A percentile compares a stretch with the other conserved stretches of the same genome.
Conservation (phyloP, 2,329 filamentous ascomycete species). For the Periconia sp. region DNA sequence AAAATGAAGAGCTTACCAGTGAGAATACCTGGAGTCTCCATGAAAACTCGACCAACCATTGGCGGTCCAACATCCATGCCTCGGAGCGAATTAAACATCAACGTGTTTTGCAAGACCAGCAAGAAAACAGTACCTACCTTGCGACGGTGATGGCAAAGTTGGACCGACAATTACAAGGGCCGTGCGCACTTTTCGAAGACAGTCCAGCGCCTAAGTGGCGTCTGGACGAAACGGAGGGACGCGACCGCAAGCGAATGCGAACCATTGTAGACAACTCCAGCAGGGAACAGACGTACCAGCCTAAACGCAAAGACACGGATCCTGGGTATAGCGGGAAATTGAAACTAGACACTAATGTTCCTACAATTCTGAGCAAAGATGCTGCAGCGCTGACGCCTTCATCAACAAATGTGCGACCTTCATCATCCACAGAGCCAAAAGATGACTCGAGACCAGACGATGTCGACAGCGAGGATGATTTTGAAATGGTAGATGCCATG, state of each 20-base stretch:
- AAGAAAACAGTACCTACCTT: constrained; percentile 82
- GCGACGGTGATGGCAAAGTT: constrained; percentile 75
- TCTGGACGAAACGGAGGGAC: constrained; percentile 90
- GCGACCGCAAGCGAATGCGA: constrained; percentile 90
- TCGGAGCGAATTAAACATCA: constrained; percentile 93
- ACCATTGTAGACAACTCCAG: constrained; percentile 74
- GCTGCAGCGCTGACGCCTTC: constrained; percentile 33
- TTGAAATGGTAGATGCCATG: constrained; percentile 92
- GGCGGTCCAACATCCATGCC: constrained; percentile 93
- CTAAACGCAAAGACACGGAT: constrained; percentile 73
- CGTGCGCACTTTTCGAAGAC: constrained; percentile 78
- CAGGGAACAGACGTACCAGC: constrained; percentile 74
- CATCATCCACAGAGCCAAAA: constrained; percentile 22
- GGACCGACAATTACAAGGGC: constrained; percentile 74
- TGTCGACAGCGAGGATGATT: constrained; percentile 75
- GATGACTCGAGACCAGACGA: constrained; percentile 43
- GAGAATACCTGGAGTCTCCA: constrained; percentile 79
- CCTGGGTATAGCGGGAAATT: constrained; percentile 48
- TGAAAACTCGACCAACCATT: constrained; percentile 82
- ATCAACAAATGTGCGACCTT: constrained; percentile 21
- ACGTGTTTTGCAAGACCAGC: constrained; percentile 84
- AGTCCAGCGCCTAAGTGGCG: constrained; percentile 75
- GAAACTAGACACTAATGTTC: constrained; percentile 50
- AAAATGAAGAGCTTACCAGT: constrained; percentile 64
- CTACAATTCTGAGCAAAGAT: constrained; percentile 30